Evolutionary conservation across 805 yeast species (phyloP).

Genomic region (Candida schatavii): DNA sequence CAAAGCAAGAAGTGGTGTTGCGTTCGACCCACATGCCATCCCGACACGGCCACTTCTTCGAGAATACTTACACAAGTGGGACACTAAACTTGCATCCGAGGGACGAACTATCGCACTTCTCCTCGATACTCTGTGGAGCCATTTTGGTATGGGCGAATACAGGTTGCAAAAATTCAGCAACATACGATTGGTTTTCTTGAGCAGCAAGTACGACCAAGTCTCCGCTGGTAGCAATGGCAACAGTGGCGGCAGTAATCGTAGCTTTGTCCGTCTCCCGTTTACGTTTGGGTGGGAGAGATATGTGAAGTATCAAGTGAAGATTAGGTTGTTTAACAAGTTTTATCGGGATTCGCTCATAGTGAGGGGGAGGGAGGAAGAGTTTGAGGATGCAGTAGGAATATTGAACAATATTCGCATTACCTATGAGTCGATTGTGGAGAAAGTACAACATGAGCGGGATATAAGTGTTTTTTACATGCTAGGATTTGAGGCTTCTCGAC

Average conservation of each 20-base stretch:
- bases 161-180: conserved; percentile 10
- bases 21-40: conserved; percentile 18
- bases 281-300: conserved; percentile 17
- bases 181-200: conserved; percentile 13
- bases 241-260: conserved; percentile 9
- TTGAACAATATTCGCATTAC: conserved; percentile 7
- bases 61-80: conserved; percentile 15
- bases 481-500: conserved; percentile 8
- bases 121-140: conserved; percentile 13
- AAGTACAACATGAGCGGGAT: conserved; percentile 6
- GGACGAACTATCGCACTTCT: conserved; percentile 15
- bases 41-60: conserved; percentile 15
- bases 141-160: conserved; percentile 9
- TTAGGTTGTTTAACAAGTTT: conserved; percentile 11
- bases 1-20: conserved; percentile 2
- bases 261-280: conserved; percentile 9
- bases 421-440: conserved; percentile 10
- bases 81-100: conserved; percentile 10
- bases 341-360: conserved; percentile 7
- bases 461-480: conserved; percentile 7
- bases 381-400: conserved; percentile 8
- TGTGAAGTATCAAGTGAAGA: conserved; percentile 13
- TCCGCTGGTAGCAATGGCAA: too few species aligned
- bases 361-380: not conserved
- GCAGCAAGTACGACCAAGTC: conserved; percentile 13